Evolutionary conservation across 495 filamentous ascomycete species (phyloP).

Genomic region (Coniosporium apollinis): DNA sequence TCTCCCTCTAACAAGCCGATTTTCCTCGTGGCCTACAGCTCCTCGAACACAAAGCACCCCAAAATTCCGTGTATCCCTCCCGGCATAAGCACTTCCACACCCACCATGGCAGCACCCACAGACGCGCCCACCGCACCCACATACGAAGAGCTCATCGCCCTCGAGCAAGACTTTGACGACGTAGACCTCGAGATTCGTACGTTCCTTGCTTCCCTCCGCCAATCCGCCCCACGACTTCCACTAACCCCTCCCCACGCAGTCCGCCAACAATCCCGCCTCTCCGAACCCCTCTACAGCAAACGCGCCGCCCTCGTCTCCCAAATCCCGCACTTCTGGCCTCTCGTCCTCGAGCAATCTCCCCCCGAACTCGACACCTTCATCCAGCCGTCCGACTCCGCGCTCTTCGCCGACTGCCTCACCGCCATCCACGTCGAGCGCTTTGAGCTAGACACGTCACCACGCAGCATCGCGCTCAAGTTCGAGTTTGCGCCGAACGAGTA

Average conservation of each 20-base stretch:
- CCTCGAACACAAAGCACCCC: too few relatives aligned
- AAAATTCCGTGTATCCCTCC: too few relatives aligned
- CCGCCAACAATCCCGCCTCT: conserved; percentile 34
- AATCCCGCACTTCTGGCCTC: conserved; percentile 75
- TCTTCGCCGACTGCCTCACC: conserved; percentile 44
- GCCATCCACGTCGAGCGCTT: conserved; percentile 54
- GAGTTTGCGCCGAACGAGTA: conserved; percentile 52
- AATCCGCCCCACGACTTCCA: background rate
- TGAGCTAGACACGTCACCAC: conserved; percentile 51
- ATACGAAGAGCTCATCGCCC: conserved; percentile 23
- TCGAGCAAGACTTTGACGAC: conserved; percentile 44
- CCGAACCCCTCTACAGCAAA: conserved; percentile 47
- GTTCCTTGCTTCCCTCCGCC: conserved; percentile 8
- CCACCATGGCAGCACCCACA: too few relatives aligned
- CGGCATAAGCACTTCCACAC: too few relatives aligned
- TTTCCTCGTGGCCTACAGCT: too few relatives aligned
- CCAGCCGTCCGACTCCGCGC: conserved; percentile 52
- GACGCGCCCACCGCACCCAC: too few relatives aligned
- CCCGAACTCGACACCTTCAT: conserved; percentile 72
- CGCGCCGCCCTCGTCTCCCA: conserved; percentile 47
- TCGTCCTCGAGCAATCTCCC: conserved; percentile 72
- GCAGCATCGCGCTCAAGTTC: conserved; percentile 43
- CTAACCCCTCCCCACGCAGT: conserved; percentile 24
- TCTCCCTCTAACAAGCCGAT: too few relatives aligned
- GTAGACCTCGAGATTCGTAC: conserved; percentile 53